These are phyloP conservation scores for Phyllosticta citribraziliensis DNA, from an alignment of 2,329 filamentous ascomycete species.

Conservation along the genomic window DNA sequence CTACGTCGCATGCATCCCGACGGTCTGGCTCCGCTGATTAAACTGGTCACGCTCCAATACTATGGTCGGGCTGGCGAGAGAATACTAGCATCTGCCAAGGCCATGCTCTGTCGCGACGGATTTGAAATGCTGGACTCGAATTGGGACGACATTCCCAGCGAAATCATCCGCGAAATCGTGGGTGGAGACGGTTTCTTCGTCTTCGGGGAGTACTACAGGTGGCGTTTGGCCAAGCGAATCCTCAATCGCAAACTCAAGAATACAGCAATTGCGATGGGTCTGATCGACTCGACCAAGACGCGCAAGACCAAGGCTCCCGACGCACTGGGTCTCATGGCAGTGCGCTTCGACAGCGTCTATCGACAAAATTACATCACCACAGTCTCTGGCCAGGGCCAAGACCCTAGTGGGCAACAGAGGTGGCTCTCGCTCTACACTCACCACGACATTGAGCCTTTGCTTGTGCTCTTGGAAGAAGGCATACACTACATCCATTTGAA, in stretches of 20 bases:
- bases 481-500: conserved; percentile 52
- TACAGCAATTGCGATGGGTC: conserved; percentile 37
- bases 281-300: conserved; percentile 35
- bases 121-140: conserved; percentile 45
- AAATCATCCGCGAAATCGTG: conserved; percentile 48
- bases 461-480: conserved; percentile 48
- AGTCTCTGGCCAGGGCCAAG: conserved; percentile 13
- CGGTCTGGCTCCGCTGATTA: conserved; percentile 40
- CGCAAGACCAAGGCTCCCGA: conserved; percentile 38
- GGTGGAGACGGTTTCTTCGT: conserved; percentile 51
- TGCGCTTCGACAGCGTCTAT: conserved; percentile 44
- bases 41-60: conserved; percentile 45
- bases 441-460: conserved; percentile 44
- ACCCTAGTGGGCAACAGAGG: conserved; percentile 35
- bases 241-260: conserved; percentile 42
- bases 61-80: conserved; percentile 47
- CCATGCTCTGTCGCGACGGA: conserved; percentile 48
- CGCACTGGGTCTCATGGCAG: conserved; percentile 38
- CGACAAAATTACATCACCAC: conserved; percentile 33
- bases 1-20: conserved; percentile 45
- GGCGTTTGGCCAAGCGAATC: conserved; percentile 45
- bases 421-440: conserved; percentile 45
- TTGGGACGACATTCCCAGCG: conserved; percentile 49
- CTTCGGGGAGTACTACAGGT: conserved; percentile 48
- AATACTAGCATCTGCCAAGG: conserved; percentile 47